phyloP scores from a whole-genome alignment of 331 rosid genomes.

The Malus hybrid region DNA sequence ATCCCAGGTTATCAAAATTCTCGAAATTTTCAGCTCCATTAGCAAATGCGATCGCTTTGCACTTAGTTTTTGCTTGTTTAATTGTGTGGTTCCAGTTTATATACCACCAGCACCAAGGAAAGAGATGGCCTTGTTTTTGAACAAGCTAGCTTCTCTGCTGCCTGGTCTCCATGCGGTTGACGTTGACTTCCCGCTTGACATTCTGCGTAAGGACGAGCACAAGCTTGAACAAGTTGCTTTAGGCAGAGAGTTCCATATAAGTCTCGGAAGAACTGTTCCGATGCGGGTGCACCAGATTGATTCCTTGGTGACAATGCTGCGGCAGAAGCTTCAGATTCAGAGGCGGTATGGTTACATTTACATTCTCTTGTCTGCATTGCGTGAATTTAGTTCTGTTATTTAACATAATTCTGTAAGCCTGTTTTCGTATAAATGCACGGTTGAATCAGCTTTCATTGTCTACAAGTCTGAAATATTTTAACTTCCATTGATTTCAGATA shows the following conservation, averaged over 20 bases:
- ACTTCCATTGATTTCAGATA: constrained; percentile 48
- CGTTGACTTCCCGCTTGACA: too few species aligned
- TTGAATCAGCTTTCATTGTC: not conserved
- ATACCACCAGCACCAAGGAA: constrained; percentile 56
- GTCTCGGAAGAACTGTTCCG: too few species aligned
- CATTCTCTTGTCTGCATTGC: not conserved
- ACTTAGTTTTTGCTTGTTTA: not conserved
- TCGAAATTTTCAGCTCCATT: too few species aligned
- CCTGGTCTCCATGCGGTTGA: not conserved
- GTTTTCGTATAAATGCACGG: not conserved
- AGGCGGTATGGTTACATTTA: not conserved
- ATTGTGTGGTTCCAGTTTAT: constrained; percentile 37
- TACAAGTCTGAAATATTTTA: not conserved
- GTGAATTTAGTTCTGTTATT: not conserved
- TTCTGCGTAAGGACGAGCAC: too few species aligned
- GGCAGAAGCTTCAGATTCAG: too few species aligned
- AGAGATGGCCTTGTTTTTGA: constrained; percentile 56
- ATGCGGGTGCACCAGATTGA: too few species aligned
- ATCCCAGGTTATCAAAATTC: not conserved
- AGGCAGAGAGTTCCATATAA: too few species aligned
- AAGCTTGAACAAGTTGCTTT: too few species aligned
- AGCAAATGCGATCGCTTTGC: too few species aligned
- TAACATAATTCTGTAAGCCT: not conserved
- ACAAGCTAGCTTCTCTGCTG: constrained; percentile 47
- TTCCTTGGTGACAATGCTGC: too few species aligned